These are phyloP conservation scores for Orbilia oligospora DNA, from an alignment of 2,329 filamentous ascomycete genomes.

Conservation along the genomic window DNA sequence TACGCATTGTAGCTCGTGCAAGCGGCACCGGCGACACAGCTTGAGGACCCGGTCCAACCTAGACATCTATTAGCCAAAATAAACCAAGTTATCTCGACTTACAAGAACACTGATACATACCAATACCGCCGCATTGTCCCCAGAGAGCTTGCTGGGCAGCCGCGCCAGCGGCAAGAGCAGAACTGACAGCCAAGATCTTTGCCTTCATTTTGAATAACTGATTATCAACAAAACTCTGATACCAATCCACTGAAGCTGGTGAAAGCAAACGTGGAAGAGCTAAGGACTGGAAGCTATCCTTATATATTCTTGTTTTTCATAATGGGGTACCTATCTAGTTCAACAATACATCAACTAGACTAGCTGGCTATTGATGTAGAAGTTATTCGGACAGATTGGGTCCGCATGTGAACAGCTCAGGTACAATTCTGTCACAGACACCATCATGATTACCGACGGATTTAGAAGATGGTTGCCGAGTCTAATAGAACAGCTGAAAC, in stretches of 20 bases:
- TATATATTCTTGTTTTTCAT: slow-evolving; percentile 22
- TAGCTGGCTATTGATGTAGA: background rate
- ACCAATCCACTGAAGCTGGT: slow-evolving; percentile 27
- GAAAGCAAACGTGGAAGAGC: slow-evolving; percentile 1
- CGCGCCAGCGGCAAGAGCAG: slow-evolving; percentile 49
- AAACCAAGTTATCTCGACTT: background rate
- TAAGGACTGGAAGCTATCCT: background rate
- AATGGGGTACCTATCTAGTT: background rate
- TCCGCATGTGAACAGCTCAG: slow-evolving; percentile 25
- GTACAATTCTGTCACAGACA: background rate
- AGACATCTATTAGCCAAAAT: slow-evolving; percentile 4
- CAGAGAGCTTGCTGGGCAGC: slow-evolving; percentile 56
- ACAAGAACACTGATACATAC: slow-evolving; percentile 28
- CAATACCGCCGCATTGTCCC: slow-evolving; percentile 61
- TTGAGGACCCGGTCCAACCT: slow-evolving; percentile 50
- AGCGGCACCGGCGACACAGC: slow-evolving; percentile 55
- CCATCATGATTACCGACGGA: slow-evolving; percentile 42
- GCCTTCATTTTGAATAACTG: slow-evolving; percentile 44
- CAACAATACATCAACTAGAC: background rate
- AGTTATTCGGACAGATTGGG: slow-evolving; percentile 53
- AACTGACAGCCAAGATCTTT: slow-evolving; percentile 51
- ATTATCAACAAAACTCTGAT: slow-evolving; percentile 4
- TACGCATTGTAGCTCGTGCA: slow-evolving; percentile 59
- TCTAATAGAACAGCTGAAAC: slow-evolving; percentile 10
- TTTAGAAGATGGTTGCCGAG: background rate